Base-by-base conservation (phyloP, 78 protist genomes). In the Neovahlkampfia damariscottae region DNA sequence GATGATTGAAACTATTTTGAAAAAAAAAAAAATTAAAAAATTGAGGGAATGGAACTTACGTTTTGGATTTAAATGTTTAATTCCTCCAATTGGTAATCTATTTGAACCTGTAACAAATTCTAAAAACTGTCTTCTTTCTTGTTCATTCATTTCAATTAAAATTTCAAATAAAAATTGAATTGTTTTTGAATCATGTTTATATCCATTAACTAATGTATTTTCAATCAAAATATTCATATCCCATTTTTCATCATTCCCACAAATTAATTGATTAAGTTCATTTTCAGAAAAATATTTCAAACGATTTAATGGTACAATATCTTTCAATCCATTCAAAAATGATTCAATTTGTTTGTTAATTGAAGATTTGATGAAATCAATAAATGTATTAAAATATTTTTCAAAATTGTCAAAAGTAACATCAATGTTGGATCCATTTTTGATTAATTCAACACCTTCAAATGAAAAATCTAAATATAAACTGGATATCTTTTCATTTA, bases 21-120 rank as follows among this genome's bases (percentile, higher is more conserved):
- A n/a, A n/a, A n/a, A n/a, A n/a, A n/a, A n/a, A n/a, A n/a, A n/a
- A n/a, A n/a, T n/a, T n/a, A n/a, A n/a, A n/a, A n/a, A n/a, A n/a
- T n/a, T n/a, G n/a, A n/a, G n/a, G n/a, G n/a, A n/a, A n/a, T n/a
- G n/a, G n/a, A n/a, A n/a, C n/a, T n/a, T n/a, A n/a, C n/a, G n/a
- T n/a, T n/a, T n/a, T n/a, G n/a, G 62, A n/a, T 50, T 50, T 50
- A 19, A 19, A 19, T n/a, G 34, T 19, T 50, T 50, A 50, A 50
- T 50, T 19, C 90, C 91, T 5, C 87, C 88, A 32, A 87, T 77
- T 0, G 91, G 91, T 5, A 88, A 34, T 5, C 76, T 67, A 4
- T 89, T 82, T 3, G 37, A 4, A 38, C 92, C 92, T 8, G 92
- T 88, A 8, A 67, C 38, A 30, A 88, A 88, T 28, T 28, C 41